phyloP scores from a whole-genome alignment of 306 rosid genomes.

The Fragaria vesca region DNA sequence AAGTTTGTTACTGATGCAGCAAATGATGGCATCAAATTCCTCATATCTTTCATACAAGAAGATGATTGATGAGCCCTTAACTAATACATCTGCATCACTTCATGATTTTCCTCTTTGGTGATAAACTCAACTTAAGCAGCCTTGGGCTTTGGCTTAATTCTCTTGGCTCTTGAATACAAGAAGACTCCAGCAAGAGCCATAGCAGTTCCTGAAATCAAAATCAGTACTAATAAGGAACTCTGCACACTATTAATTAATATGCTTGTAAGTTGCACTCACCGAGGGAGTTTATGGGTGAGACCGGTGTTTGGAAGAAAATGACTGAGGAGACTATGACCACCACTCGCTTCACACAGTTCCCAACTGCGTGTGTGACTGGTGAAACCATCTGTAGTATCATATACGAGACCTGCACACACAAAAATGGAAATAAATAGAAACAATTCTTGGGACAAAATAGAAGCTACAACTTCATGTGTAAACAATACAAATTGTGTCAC shows the following conservation, averaged over 20 bases:
- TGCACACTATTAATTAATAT: neutral
- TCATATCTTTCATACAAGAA: neutral
- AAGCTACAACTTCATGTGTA: neutral
- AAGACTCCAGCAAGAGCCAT: conserved; percentile 66
- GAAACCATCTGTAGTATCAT: conserved; percentile 62
- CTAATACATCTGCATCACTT: neutral
- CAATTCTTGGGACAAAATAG: neutral
- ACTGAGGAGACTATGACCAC: conserved; percentile 64
- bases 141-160: conserved; percentile 44
- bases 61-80: neutral
- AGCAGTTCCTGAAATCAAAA: conserved; percentile 57
- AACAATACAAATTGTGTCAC: conserved; percentile 23
- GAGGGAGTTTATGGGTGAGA: conserved; percentile 44
- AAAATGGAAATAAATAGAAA: neutral
- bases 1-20: neutral
- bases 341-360: conserved; percentile 70
- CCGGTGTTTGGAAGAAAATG: conserved; percentile 61
- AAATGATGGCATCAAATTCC: neutral
- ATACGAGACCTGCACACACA: conserved; percentile 56
- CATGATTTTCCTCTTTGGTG: neutral
- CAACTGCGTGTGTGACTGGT: conserved; percentile 73
- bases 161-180: conserved; percentile 66
- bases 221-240: neutral
- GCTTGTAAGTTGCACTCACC: conserved; percentile 37
- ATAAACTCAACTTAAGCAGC: conserved; percentile 22